These are phyloP conservation scores for Populus tremula DNA, from an alignment of 345 rosid species.

Conservation along the genomic window DNA sequence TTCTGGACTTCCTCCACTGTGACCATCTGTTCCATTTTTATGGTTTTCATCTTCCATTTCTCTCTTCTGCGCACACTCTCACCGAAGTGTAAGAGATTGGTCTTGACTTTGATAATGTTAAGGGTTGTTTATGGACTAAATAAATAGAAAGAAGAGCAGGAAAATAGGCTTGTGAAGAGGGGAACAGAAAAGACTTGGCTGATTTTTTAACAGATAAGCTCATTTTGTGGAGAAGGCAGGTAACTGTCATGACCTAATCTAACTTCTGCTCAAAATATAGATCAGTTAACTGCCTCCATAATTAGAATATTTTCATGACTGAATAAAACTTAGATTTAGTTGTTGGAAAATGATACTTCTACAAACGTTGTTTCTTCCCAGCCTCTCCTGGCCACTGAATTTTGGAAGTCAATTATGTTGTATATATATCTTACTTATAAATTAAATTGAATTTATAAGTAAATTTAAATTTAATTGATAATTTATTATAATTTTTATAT, in stretches of 20 bases:
- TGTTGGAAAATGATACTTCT: neutral
- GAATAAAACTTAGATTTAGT: neutral
- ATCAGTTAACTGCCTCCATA: neutral
- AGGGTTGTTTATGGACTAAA: constrained; percentile 10
- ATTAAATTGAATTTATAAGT: too few species aligned
- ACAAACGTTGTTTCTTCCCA: neutral
- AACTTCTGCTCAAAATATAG: neutral
- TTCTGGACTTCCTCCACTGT: constrained; percentile 39
- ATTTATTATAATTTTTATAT: too few species aligned
- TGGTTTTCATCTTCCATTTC: constrained; percentile 57
- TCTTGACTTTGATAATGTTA: neutral
- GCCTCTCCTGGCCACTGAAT: neutral
- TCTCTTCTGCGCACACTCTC: neutral
- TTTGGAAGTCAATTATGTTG: neutral
- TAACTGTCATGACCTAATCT: neutral
- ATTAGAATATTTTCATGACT: too few species aligned
- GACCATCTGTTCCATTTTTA: constrained; percentile 32
- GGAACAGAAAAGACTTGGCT: constrained; percentile 19
- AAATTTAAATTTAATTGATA: too few species aligned
- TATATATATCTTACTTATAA: neutral
- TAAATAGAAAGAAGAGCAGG: constrained; percentile 34
- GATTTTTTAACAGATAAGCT: constrained; percentile 34
- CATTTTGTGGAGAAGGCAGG: constrained; percentile 3
- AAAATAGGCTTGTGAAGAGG: constrained; percentile 43
- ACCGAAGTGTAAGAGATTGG: constrained; percentile 2